phyloP scores from a whole-genome alignment of 2,329 filamentous ascomycete species.

The Trichoderma sp. region DNA sequence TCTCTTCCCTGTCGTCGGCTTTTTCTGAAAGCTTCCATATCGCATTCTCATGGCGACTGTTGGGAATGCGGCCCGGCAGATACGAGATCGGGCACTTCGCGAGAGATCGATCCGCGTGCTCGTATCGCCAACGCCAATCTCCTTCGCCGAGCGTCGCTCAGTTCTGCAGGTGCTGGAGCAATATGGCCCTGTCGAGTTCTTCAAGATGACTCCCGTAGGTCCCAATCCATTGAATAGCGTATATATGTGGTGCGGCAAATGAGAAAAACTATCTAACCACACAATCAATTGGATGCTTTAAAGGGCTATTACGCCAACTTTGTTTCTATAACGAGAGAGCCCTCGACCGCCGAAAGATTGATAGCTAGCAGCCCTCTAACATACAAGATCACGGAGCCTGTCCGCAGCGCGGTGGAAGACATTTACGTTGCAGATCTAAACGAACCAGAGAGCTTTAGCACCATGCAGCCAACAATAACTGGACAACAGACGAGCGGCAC shows the following conservation, averaged over 20 bases:
- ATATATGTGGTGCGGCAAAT: background rate
- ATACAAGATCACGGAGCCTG: constrained; percentile 41
- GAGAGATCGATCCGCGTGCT: constrained; percentile 48
- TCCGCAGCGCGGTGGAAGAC: constrained; percentile 26
- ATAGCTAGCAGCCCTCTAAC: constrained; percentile 46
- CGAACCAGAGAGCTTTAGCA: constrained; percentile 23
- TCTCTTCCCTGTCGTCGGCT: background rate
- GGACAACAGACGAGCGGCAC: background rate
- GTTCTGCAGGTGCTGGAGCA: constrained; percentile 52
- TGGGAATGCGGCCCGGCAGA: constrained; percentile 17
- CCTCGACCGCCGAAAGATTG: constrained; percentile 40
- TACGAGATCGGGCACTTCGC: constrained; percentile 23
- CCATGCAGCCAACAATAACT: constrained; percentile 10
- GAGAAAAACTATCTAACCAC: background rate
- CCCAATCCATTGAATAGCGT: background rate
- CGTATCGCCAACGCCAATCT: constrained; percentile 51
- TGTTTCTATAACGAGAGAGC: constrained; percentile 46
- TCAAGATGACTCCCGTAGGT: constrained; percentile 39
- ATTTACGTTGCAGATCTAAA: constrained; percentile 37
- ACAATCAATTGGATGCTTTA: constrained; percentile 12
- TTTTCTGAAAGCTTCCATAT: background rate
- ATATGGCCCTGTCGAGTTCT: constrained; percentile 51
- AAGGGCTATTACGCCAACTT: constrained; percentile 51
- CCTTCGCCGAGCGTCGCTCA: constrained; percentile 54
- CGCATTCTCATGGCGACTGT: constrained; percentile 21